Base-by-base conservation (phyloP, 2,329 filamentous ascomycete genomes). In the Colletotrichum sp. region DNA sequence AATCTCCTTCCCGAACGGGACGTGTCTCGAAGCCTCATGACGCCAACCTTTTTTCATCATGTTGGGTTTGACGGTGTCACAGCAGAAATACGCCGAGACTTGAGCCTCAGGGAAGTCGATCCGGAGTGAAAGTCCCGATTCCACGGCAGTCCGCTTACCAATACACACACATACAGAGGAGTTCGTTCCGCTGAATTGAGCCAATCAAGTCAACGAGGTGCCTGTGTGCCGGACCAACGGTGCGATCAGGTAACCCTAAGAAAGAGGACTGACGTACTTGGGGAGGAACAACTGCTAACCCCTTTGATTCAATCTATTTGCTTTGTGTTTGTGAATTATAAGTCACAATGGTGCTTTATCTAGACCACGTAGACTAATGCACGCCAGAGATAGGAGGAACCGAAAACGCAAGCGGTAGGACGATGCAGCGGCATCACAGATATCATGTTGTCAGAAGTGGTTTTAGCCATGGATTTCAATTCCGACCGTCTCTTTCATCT, bases 1-100 rank as follows among this genome's bases (percentile, higher is more conserved):
- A 36, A 68, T 73, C 69, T 28, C 7, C 67, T 74, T 24, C 69
- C 69, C 21, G 14, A 67, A 73, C 14, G n/a, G 69, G 56, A 48
- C 59, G 8, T 13, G 21, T 48, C 73, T 10, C 36, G 28, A 62
- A 68, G 62, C 43, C 63, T 67, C 63, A 75, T 75, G 73, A 75
- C 73, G 73, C 24, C 32, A 72, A 28, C 26, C n/a, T 52, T 32
- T 28, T 26, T 34, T 75, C 73, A 73, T 34, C 56, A 67, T 21
- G 5, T 43, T 34, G 18, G 34, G 36, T 8, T 21, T 10, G 13
- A 63, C 10, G 4, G 61, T 38, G 34, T 18, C 32, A 63, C 59
- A 16, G 30, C n/a, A 21, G 59, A 24, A 14, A 6, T 2, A 14
- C 12, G 18, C 38, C 18, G 64, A 56, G 9, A 56, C 26, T 30